Base-by-base conservation (phyloP, 2,329 filamentous ascomycete species). In the Coniochaeta ligniaria region DNA sequence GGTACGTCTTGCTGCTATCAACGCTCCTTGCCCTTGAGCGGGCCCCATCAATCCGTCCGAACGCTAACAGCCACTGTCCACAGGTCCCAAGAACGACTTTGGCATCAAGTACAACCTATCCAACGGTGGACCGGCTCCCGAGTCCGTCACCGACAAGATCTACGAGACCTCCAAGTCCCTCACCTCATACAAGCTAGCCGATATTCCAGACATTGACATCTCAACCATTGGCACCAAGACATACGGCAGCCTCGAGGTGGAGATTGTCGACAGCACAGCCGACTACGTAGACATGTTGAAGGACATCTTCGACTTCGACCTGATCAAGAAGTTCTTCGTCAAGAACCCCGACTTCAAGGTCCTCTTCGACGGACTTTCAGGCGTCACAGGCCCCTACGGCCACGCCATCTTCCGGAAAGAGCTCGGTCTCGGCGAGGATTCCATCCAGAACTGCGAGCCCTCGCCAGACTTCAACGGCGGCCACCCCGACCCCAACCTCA, bases 71-170 rank as follows among this genome's bases (percentile, higher is more conserved):
- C 26, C n/a, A 12, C 43, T 28, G 20, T 57, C 12, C 56, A 50
- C 68, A 96, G 92, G 93, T 58, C 95, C 95, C 64, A 89, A 86
- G 68, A 90, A 95, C 74, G 95, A 99, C 78, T 99, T 99, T 70
- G 95, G 95, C 69, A 99, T 99, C 87, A 99, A 99, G 82, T 99
- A 99, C 85, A 99, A 99, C 83, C 83, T 99, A 62, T 83, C 92
- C 75, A 98, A 99, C 72, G 95, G 95, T 69, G 95, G 93, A 60
- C 95, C 95, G 50, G 95, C 95, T 60, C 95, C 95, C 62, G 95
- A 99, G 77, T 89, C 90, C 60, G 91, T 99, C 66, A 99, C 95
- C 67, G 96, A 99, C 86, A 96, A 96, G 81, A 98, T 99, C 75
- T 98, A 85, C 80, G 91, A 94, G 69, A 86, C 88, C 63, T 94